Evolutionary conservation across 73 alveolate species (phyloP).

Genomic region (Paramecium primaurelia): DNA sequence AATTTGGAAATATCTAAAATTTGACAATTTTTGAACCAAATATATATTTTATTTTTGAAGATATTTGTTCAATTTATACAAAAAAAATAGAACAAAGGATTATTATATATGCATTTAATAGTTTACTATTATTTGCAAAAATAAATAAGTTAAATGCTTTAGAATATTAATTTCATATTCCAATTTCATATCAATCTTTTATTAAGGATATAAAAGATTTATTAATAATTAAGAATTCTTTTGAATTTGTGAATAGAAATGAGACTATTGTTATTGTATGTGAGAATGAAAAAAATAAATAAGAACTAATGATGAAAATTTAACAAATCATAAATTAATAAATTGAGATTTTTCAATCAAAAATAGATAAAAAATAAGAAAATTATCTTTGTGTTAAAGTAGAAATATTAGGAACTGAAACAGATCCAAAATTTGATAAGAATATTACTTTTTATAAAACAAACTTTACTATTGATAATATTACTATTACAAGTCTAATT

Average conservation of each 20-base stretch:
- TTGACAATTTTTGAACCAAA: background rate
- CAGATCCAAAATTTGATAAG: background rate
- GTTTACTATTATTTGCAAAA: background rate
- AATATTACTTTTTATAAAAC: background rate
- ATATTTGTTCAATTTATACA: background rate
- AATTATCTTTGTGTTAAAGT: background rate
- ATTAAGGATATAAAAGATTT: background rate
- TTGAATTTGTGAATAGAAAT: background rate
- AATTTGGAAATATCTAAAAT: background rate
- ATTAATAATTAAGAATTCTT: background rate
- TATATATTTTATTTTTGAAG: slow-evolving; percentile 17
- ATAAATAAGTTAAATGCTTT: background rate
- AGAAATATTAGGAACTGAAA: background rate
- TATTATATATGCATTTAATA: slow-evolving; percentile 29
- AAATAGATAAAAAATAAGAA: background rate
- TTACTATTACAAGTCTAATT: background rate
- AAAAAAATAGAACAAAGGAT: background rate
- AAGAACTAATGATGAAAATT: background rate
- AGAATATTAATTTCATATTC: background rate
- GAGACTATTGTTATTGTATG: background rate
- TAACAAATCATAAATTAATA: background rate
- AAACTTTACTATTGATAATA: background rate
- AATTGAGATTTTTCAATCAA: background rate
- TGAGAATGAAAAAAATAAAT: background rate
- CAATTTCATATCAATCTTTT: background rate